phyloP scores from a whole-genome alignment of 768 basidiomycete genomes.

The Lactifluus rugatus region DNA sequence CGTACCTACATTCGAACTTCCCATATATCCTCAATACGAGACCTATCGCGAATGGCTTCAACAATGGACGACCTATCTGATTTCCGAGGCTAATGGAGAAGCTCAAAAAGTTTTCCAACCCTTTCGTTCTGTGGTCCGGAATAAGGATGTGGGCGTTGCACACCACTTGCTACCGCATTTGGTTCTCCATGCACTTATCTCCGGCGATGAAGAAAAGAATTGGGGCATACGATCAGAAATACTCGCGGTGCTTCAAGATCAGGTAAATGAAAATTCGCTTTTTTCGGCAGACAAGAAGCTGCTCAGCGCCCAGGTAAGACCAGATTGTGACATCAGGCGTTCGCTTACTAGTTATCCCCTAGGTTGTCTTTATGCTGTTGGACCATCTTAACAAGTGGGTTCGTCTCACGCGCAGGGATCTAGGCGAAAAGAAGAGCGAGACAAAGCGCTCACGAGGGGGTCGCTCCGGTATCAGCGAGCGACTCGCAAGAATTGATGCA shows the following conservation, averaged over 20 bases:
- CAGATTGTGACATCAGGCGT: background rate
- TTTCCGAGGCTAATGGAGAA: constrained; percentile 48
- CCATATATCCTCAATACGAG: constrained; percentile 65
- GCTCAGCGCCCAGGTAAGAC: constrained; percentile 81
- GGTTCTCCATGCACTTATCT: constrained; percentile 74
- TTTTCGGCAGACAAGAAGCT: constrained; percentile 71
- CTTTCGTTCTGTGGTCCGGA: constrained; percentile 68
- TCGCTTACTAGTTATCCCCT: background rate
- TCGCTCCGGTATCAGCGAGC: constrained; percentile 39
- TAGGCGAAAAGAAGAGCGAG: constrained; percentile 37
- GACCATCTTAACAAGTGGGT: constrained; percentile 93
- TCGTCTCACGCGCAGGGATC: constrained; percentile 60
- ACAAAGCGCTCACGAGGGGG: constrained; percentile 40
- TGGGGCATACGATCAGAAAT: constrained; percentile 67
- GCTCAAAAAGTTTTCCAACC: constrained; percentile 67
- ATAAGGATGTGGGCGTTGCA: constrained; percentile 91
- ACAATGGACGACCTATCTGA: constrained; percentile 74
- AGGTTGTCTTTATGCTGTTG: constrained; percentile 91
- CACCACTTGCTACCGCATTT: constrained; percentile 87
- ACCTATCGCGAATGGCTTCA: constrained; percentile 98
- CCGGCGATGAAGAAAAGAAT: constrained; percentile 54
- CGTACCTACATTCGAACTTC: constrained; percentile 36
- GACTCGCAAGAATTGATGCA: constrained; percentile 67
- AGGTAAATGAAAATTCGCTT: constrained; percentile 51
- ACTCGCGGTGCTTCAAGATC: constrained; percentile 74